A percentile compares a stretch with the other conserved stretches of the same genome.
Conservation (phyloP, 75 land plant species). For the Isoetes taiwanensis region DNA sequence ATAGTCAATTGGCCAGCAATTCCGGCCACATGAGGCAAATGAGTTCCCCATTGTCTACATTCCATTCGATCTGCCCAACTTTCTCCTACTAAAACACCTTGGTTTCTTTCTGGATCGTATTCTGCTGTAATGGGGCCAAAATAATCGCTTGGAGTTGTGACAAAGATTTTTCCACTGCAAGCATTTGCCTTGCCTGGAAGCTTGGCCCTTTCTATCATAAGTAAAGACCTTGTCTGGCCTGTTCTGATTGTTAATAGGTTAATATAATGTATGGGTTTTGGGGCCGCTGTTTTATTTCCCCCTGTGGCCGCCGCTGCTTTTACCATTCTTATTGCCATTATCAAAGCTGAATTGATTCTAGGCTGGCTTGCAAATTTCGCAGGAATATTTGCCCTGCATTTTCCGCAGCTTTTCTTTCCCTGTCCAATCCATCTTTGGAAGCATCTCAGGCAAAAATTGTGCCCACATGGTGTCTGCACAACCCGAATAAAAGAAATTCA, state of each 20-base stretch:
- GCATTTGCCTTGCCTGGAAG: neutral
- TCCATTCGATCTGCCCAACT: neutral
- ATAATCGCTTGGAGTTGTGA: neutral
- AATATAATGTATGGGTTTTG: neutral
- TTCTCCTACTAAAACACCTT: neutral
- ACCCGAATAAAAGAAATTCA: neutral
- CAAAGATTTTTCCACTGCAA: neutral
- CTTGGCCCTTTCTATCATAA: conserved; percentile 1
- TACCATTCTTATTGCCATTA: neutral
- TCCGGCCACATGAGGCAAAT: neutral
- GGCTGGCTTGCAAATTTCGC: neutral
- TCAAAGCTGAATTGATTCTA: neutral
- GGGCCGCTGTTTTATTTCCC: too few relatives aligned
- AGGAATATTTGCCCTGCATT: neutral
- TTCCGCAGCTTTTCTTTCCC: neutral
- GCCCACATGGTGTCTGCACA: neutral
- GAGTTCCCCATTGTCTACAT: neutral
- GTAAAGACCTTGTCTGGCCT: neutral
- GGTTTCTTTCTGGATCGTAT: neutral
- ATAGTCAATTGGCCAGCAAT: neutral
- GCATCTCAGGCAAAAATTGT: conserved; percentile 4
- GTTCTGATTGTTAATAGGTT: neutral
- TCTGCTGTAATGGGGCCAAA: neutral
- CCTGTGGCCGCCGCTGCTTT: neutral
- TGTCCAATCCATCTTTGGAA: neutral